These are phyloP conservation scores for Umbelopsis ramanniana DNA, from an alignment of 192 early-diverging fungal species.

Conservation along the genomic window DNA sequence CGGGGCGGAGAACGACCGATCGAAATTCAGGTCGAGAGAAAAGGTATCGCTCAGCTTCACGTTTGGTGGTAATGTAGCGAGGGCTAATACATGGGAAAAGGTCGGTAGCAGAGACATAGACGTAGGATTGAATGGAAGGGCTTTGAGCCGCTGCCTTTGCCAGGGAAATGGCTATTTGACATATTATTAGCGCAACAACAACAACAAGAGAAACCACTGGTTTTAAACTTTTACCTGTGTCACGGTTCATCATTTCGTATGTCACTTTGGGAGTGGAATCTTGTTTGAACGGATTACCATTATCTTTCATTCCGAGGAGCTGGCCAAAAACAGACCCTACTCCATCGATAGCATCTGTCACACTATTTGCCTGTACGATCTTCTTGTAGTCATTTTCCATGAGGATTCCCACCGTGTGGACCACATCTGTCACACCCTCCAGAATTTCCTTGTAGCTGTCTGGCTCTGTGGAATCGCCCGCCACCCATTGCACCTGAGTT, in stretches of 20 bases:
- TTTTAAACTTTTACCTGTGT: slow-evolving; percentile 58
- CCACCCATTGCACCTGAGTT: slow-evolving; percentile 57
- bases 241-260: slow-evolving; percentile 71
- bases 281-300: slow-evolving; percentile 51
- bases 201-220: background rate
- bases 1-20: slow-evolving; percentile 61
- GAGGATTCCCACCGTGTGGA: slow-evolving; percentile 74
- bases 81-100: slow-evolving; percentile 64
- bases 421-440: slow-evolving; percentile 62
- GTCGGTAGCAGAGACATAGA: slow-evolving; percentile 72
- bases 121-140: slow-evolving; percentile 58
- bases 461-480: slow-evolving; percentile 67
- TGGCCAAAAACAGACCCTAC: slow-evolving; percentile 23
- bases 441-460: slow-evolving; percentile 58
- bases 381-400: slow-evolving; percentile 74
- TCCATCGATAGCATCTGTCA: slow-evolving; percentile 41
- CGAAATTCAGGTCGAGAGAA: slow-evolving; percentile 52
- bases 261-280: slow-evolving; percentile 41
- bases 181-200: background rate
- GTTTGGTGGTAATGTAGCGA: slow-evolving; percentile 75
- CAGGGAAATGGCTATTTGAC: slow-evolving; percentile 55
- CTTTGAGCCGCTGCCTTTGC: slow-evolving; percentile 54
- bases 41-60: slow-evolving; percentile 66
- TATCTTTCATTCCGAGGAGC: slow-evolving; percentile 35
- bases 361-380: slow-evolving; percentile 36